These are phyloP conservation scores for Gymnopilus dilepis DNA, from an alignment of 768 basidiomycete species.

Conservation along the genomic window DNA sequence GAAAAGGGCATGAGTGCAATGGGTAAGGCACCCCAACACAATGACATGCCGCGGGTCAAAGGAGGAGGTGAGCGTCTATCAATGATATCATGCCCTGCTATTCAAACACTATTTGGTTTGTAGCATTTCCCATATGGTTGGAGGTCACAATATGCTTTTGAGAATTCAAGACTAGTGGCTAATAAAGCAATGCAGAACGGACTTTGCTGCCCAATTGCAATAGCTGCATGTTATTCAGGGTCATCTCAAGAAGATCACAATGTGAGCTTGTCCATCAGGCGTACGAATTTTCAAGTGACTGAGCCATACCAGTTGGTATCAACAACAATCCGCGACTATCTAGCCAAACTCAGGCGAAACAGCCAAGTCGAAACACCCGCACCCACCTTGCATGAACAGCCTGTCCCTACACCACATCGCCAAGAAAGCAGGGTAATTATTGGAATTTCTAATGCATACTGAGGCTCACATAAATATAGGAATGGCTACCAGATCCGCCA, in stretches of 20 bases:
- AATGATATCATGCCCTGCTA: background rate
- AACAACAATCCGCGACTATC: slow-evolving; percentile 69
- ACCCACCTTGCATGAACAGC: slow-evolving; percentile 41
- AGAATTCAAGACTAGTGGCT: background rate
- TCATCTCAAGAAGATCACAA: slow-evolving; percentile 82
- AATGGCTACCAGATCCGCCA: slow-evolving; percentile 39
- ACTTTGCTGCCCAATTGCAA: slow-evolving; percentile 81
- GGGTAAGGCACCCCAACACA: slow-evolving; percentile 76
- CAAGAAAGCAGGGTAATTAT: slow-evolving; percentile 25
- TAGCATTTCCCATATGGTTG: slow-evolving; percentile 87
- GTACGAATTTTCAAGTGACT: background rate
- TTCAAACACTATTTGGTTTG: slow-evolving; percentile 9
- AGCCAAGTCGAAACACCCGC: slow-evolving; percentile 35
- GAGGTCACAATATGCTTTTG: slow-evolving; percentile 48
- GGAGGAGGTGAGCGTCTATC: slow-evolving; percentile 72
- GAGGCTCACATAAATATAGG: slow-evolving; percentile 27
- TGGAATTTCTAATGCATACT: slow-evolving; percentile 5
- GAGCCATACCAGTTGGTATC: slow-evolving; percentile 56
- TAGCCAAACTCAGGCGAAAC: slow-evolving; percentile 60
- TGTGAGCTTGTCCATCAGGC: slow-evolving; percentile 44
- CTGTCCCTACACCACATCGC: slow-evolving; percentile 21
- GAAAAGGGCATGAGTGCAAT: slow-evolving; percentile 87
- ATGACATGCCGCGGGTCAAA: slow-evolving; percentile 69
- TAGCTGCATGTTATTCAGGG: slow-evolving; percentile 81
- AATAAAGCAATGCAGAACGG: slow-evolving; percentile 62